Conservation (phyloP, 306 rosid species). For the Pterocarpus macrocarpus region DNA sequence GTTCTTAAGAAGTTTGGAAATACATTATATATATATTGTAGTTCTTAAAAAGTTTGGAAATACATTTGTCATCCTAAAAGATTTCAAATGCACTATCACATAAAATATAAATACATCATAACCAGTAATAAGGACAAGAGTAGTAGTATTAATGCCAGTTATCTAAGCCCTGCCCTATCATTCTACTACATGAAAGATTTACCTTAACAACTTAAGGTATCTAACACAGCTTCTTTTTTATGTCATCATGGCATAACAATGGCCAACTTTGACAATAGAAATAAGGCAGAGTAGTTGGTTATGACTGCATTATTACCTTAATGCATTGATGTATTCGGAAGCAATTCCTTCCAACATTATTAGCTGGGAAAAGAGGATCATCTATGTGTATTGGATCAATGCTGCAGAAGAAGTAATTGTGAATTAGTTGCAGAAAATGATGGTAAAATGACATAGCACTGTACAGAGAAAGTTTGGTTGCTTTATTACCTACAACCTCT, state of each 20-base stretch:
- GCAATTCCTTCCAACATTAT: slow-evolving; percentile 98
- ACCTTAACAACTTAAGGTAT: neutral
- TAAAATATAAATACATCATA: neutral
- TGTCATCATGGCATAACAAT: slow-evolving; percentile 6
- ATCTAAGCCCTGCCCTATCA: neutral
- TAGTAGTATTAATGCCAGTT: neutral
- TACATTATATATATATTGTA: neutral
- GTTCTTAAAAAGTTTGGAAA: slow-evolving; percentile 1
- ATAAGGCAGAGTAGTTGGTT: neutral
- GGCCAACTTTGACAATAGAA: slow-evolving; percentile 9
- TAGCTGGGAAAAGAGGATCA: slow-evolving; percentile 91
- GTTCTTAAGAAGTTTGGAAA: slow-evolving; percentile 1
- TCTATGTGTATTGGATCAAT: slow-evolving; percentile 97
- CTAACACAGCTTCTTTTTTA: slow-evolving; percentile 6
- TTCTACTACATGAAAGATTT: slow-evolving; percentile 15
- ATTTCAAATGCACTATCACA: neutral
- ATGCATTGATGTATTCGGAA: slow-evolving; percentile 97
- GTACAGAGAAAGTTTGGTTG: slow-evolving; percentile 28
- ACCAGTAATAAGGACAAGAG: neutral
- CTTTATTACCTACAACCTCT: slow-evolving; percentile 89
- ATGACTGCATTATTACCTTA: slow-evolving; percentile 65
- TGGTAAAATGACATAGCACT: slow-evolving; percentile 27
- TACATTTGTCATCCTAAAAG: slow-evolving; percentile 15
- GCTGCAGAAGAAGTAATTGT: slow-evolving; percentile 59
- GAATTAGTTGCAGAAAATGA: slow-evolving; percentile 31